A percentile compares a stretch with the other conserved stretches of the same genome.
Conservation (phyloP, 129 eudicot genomes). For the Helianthus annuus region HanXRQr2.0-SUNRISE NC_035435.2:161254008-161254507, state of each 20-base stretch:
- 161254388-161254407: constrained; percentile 2
- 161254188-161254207: constrained; percentile 13
- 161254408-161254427: background rate
- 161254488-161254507: too few relatives aligned
- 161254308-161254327: constrained; percentile 10
- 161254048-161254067: constrained; percentile 54
- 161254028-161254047: constrained; percentile 40
- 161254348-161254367: constrained; percentile 20
- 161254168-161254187: constrained; percentile 27
- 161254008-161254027: constrained; percentile 48
- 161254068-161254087: constrained; percentile 49
- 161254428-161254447: too few relatives aligned
- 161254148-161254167: constrained; percentile 37
- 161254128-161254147: constrained; percentile 41
- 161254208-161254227: constrained; percentile 24
- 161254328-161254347: constrained; percentile 22
- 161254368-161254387: background rate
- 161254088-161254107: constrained; percentile 50
- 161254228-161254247: constrained; percentile 24
- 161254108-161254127: constrained; percentile 54
- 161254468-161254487: too few relatives aligned
- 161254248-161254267: constrained; percentile 8
- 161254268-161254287: constrained; percentile 20
- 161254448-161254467: too few relatives aligned
- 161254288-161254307: background rate